Evolutionary conservation across 768 basidiomycete genomes (phyloP).

Genomic region (Russula lepida): DNA sequence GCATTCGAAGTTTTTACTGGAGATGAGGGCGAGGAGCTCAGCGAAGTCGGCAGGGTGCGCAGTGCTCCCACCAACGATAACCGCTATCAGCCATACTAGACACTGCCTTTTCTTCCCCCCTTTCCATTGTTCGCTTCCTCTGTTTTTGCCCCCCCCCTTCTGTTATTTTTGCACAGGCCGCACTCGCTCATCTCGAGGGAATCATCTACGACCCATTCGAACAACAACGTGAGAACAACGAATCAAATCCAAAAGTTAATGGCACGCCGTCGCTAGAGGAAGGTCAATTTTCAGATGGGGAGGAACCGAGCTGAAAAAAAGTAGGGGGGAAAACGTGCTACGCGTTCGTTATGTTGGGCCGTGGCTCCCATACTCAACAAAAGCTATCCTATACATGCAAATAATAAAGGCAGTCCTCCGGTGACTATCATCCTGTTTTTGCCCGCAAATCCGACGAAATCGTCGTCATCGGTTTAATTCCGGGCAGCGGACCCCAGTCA

Average conservation of each 20-base stretch:
- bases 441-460: conserved; percentile 17
- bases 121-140: conserved; percentile 20
- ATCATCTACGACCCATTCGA: conserved; percentile 57
- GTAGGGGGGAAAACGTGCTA: conserved; percentile 3
- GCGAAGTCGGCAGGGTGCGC: conserved; percentile 90
- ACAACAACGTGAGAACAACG: conserved; percentile 8
- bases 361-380: background rate
- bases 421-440: conserved; percentile 1
- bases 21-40: conserved; percentile 62
- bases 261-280: conserved; percentile 11
- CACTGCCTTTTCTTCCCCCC: conserved; percentile 22
- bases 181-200: conserved; percentile 73
- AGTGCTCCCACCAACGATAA: conserved; percentile 71
- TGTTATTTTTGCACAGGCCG: conserved; percentile 45
- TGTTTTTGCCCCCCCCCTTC: conserved; percentile 17
- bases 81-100: conserved; percentile 85
- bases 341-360: background rate
- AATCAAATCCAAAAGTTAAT: conserved; percentile 9
- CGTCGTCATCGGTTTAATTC: conserved; percentile 17
- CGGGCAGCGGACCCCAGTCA: conserved; percentile 57
- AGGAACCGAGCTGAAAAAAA: conserved; percentile 6
- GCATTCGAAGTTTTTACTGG: conserved; percentile 48
- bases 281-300: conserved; percentile 20
- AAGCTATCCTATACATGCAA: background rate
- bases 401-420: background rate